Evolutionary conservation across 129 eudicot species (phyloP), one percentile per base, ranked within the genome.

Genomic region (Pseudognaphalium luteoalbum): DNA sequence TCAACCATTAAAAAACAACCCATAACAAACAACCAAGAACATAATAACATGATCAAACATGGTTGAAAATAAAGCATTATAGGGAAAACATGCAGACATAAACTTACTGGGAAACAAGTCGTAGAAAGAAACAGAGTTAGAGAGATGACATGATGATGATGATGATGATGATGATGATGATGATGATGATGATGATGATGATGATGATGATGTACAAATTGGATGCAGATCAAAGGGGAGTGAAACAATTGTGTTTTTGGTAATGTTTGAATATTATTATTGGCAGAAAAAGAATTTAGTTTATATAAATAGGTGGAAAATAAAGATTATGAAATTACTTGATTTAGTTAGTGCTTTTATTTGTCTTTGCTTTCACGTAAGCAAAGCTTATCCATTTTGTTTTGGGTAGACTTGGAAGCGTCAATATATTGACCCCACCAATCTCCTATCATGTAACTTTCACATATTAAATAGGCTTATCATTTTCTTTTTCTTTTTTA

Each of bases 341-440:
- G 15, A 61, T 15, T 7, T 35, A 66, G 0, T 20, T 60, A 67
- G 42, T 41, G 52, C 75, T 42, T 22, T 6, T 6, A 65, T 73
- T 73, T 44, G 79, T 80, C 83, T 73, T 73, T 73, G 83, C 79
- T 80, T 80, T 39, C 29, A 80, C 71, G 83, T 56, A 73, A 41
- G 65, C 56, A 66, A 56, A 73, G 61, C 74, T 80, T 80, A 80
- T 80, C 83, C 70, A 32, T 73, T 66, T 42, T 44, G 47, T 70
- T 44, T 70, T 60, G 70, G 73, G 56, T 7, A 64, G 80, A 51
- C 80, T 76, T 76, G 17, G 37, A 76, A 76, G 80, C 25, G 25
- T 61, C 41, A 39, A 78, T 30, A 14, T 67, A 22, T 56, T 77
- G 81, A 11, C 57, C 68, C 75, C 33, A 68, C 33, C 81, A 65